Percentiles rank a stretch among this genome's conserved stretches.
Evolutionary conservation across 2,329 filamentous ascomycete genomes (phyloP).

Genomic region (Xylariaceae sp.): DNA sequence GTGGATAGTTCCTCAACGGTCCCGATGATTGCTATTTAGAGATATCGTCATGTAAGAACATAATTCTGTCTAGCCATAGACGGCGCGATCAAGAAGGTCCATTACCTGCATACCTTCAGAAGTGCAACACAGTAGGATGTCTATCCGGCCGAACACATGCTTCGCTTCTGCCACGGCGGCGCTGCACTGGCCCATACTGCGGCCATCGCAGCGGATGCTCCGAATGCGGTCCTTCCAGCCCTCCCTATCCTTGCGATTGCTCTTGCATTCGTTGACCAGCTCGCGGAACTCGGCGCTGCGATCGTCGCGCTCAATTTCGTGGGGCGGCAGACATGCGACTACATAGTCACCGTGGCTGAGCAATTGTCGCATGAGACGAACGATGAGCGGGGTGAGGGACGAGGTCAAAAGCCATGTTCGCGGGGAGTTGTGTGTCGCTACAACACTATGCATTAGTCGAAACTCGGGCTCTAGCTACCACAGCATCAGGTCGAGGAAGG

Average conservation of each 20-base stretch:
- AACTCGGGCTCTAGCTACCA: conserved; percentile 16
- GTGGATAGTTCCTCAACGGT: conserved; percentile 88
- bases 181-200: conserved; percentile 71
- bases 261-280: conserved; percentile 73
- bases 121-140: conserved; percentile 88
- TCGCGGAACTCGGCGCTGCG: conserved; percentile 79
- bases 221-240: conserved; percentile 81
- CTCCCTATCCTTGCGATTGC: conserved; percentile 64
- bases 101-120: conserved; percentile 67
- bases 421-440: conserved; percentile 71
- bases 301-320: conserved; percentile 75
- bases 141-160: conserved; percentile 80
- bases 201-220: conserved; percentile 65
- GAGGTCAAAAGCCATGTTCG: conserved; percentile 93
- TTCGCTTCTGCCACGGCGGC: conserved; percentile 87
- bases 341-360: conserved; percentile 92
- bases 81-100: conserved; percentile 1
- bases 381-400: conserved; percentile 80
- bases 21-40: conserved; percentile 72
- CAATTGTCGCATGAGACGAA: conserved; percentile 78
- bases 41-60: conserved; percentile 21
- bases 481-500: conserved; percentile 23
- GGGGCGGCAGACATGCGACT: conserved; percentile 77
- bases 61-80: background rate
- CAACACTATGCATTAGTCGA: conserved; percentile 42